Percentiles rank a stretch among this genome's conserved stretches.
Evolutionary conservation across 306 rosid species (phyloP).

Genomic region (Acmispon strigosus): DNA sequence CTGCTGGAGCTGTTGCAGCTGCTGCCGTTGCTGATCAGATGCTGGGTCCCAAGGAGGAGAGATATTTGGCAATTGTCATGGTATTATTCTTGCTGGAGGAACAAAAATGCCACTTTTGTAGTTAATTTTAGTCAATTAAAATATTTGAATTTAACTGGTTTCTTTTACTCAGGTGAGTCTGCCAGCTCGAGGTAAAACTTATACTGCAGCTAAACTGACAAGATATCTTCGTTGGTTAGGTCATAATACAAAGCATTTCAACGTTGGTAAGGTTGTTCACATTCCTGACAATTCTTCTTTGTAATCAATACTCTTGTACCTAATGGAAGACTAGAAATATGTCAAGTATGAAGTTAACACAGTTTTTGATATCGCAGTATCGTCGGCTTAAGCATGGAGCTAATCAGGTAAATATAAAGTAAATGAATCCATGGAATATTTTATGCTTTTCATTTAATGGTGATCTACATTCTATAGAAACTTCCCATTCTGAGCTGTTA

Average conservation of each 20-base stretch:
- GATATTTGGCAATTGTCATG: constrained; percentile 92
- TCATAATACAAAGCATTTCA: constrained; percentile 98
- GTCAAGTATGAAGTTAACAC: constrained; percentile 22
- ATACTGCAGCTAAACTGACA: constrained; percentile 91
- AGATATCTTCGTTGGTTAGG: constrained; percentile 99
- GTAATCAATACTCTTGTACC: not conserved
- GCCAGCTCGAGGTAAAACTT: constrained; percentile 99
- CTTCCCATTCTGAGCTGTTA: not conserved
- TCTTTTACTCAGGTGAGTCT: constrained; percentile 72
- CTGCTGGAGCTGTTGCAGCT: constrained; percentile 99
- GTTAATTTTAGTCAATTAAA: constrained; percentile 3
- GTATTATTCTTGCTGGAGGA: constrained; percentile 33
- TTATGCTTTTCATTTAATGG: constrained; percentile 1
- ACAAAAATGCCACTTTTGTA: not conserved
- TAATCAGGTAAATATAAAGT: constrained; percentile 62
- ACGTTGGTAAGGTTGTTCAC: constrained; percentile 89
- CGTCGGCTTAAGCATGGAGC: constrained; percentile 94
- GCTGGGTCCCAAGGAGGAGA: constrained; percentile 97
- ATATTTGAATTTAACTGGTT: constrained; percentile 16
- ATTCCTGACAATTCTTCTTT: constrained; percentile 30
- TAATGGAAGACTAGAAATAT: constrained; percentile 1
- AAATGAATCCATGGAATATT: constrained; percentile 12
- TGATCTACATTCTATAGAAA: not conserved
- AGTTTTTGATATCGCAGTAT: constrained; percentile 54
- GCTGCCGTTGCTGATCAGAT: constrained; percentile 98